Evolutionary conservation across 2,329 filamentous ascomycete genomes (phyloP), one percentile per base, ranked within the genome.

Genomic region (Penicillium digitatum): DNA sequence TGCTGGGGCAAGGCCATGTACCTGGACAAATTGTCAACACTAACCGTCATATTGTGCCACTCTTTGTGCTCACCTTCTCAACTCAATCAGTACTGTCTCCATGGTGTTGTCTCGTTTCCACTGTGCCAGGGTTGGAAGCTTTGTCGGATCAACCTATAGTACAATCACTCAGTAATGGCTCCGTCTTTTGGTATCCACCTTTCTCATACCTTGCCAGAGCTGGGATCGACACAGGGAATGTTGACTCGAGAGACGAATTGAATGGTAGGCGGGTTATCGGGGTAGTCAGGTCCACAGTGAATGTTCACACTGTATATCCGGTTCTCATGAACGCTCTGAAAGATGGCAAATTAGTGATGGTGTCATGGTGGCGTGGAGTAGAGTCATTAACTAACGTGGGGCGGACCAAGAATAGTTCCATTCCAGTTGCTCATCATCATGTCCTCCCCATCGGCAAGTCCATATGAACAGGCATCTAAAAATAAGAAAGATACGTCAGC

Each of bases 361-460:
- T 29, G 40, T 49, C 22, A 20, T 46, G 34, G 49, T 35, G 55
- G 44, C 16, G 34, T 45, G 22, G 34, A 35, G 39, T 14, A 20
- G 29, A 20, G 48, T 18, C 24, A 14, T 27, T 35, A 32, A 78
- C 89, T 70, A 81, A 96, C 94, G 75, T 97, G 92, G 72, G 94
- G 93, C 65, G 94, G 94, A 1, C 94, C 94, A 47, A 96, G 86
- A 63, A 99, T 97, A 16, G 94, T 99, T 68, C 93, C 94, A 70
- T 95, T 96, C 94, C 94, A 99, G 80, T 96, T 91, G 61, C 89
- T 93, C 92, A 99, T 96, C 75, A 94, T 84, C 62, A 96, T 83
- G 70, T 99, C 94, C 71, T 96, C 92, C 45, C 89, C 87, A 73
- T 97, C 91, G 62, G 93, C 90, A 54, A 99, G 84, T 67, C 94